Percentiles rank a stretch among this genome's conserved stretches.
Conservation (phyloP, 2,329 filamentous ascomycete species). For the Calonectria montana region DNA sequence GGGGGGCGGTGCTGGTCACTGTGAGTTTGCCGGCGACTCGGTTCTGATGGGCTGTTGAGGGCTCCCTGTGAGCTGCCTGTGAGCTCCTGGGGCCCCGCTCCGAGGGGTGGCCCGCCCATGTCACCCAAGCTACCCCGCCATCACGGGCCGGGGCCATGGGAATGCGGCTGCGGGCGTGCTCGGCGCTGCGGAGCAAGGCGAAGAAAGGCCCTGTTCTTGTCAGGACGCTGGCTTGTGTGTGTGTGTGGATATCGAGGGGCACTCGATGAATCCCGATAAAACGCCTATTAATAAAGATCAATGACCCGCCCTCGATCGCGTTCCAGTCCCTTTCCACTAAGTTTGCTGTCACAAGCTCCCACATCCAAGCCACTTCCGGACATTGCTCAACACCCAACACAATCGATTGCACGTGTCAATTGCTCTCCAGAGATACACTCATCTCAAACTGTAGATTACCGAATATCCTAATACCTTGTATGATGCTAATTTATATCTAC, state of each 20-base stretch:
- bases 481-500: neutral
- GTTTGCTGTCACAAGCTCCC: slow-evolving; percentile 10
- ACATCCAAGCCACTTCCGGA: slow-evolving; percentile 6
- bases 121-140: slow-evolving; percentile 35
- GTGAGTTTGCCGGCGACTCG: slow-evolving; percentile 29
- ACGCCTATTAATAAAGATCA: slow-evolving; percentile 34
- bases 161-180: slow-evolving; percentile 24
- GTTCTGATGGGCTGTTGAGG: neutral
- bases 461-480: slow-evolving; percentile 6
- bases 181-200: slow-evolving; percentile 34
- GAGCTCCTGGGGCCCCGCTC: slow-evolving; percentile 17
- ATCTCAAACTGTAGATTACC: neutral
- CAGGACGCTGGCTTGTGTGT: neutral
- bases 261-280: slow-evolving; percentile 18
- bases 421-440: neutral
- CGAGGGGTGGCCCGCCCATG: slow-evolving; percentile 1
- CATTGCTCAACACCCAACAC: slow-evolving; percentile 1
- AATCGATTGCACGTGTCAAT: neutral
- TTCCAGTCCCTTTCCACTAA: slow-evolving; percentile 9
- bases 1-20: slow-evolving; percentile 3
- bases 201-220: neutral
- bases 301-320: slow-evolving; percentile 15
- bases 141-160: slow-evolving; percentile 29
- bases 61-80: neutral
- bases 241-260: neutral